Evolutionary conservation across 2,329 filamentous ascomycete genomes (phyloP), one percentile per base, ranked within the genome.

Genomic region (Chaetomium sp.): DNA sequence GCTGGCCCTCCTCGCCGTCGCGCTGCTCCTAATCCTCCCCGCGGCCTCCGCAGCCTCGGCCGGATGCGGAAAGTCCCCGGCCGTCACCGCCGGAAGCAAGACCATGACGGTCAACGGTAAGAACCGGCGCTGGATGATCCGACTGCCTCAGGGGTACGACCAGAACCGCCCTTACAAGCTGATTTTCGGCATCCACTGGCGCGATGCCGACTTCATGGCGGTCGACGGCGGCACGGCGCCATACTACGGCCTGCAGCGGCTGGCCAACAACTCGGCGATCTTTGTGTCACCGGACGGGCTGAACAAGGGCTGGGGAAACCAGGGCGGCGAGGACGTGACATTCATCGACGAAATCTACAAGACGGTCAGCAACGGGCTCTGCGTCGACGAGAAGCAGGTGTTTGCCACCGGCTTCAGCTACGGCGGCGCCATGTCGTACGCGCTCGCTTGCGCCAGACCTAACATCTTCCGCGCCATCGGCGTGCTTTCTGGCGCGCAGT

Each of bases 391-490:
- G 62, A 72, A 70, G 38, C 74, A 75, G 61, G 73, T 77, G 60
- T 82, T 81, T 70, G 72, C 77, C 21, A 78, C 77, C 1, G 79
- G 79, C 19, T 81, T 78, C 70, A 78, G 76, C 64, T 81, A 79
- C 68, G 79, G 80, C 47, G 79, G 74, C 51, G 75, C 76, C 49
- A 81, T 82, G 77, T 75, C 73, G 3, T 78, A 75, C 69, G 72
- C 75, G 1, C 68, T 81, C 10, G 79, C 80, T 4, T 82, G 79
- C 67, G 74, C 78, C 2, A 74, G 75, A 73, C 78, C 19, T 66
- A 70, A 42, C 61, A 71, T 42, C 5, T 42, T 42, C 38, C 38
- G 38, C 38, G 38, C 38, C 16, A n/a, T 42, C 38, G 38, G 38
- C 38, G 38, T 42, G 38, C 38, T 42, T 16, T 42, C 38, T 3